Base-by-base conservation (phyloP, 345 rosid genomes). In the Acer negundo region DNA sequence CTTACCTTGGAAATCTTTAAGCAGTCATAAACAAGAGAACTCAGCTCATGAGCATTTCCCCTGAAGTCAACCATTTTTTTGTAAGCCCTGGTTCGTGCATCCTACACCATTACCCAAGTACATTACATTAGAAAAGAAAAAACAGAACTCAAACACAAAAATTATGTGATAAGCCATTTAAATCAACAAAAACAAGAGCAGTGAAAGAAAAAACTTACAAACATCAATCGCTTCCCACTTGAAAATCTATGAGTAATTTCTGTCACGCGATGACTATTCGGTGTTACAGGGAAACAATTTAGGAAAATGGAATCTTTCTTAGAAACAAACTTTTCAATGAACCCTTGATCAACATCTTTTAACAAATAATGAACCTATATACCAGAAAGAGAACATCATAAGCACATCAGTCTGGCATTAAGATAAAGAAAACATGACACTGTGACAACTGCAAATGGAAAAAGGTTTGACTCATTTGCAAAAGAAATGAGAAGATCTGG, bases 1-100 rank as follows among this genome's bases (percentile, higher is more conserved):
- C 92, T 89, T 87, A 82, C 99, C 92, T 92, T 92, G 0, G 99
- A 96, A 75, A 84, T 89, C 77, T 89, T 92, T 73, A 96, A 79
- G 80, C 97, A 92, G 44, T 94, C 94, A 10, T 87, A 72, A 67
- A 91, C 94, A 19, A 88, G 94, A 74, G 89, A 85, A 69, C 97
- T 84, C 86, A 96, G 71, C 42, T 91, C 97, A 83, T 87, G 90
- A 1, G 86, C 64, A 35, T 70, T 81, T 56, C 98, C 98, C 49
- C 93, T 74, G 66, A 88, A 90, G 78, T 89, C 97, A 64, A 87
- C 93, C 77, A 96, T 35, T 80, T 88, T 96, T 81, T 73, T 92
- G 86, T 89, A 91, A 7, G 88, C 90, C 69, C 95, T 83, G 28
- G 97, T 96, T 68, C 97, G 85, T 64, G 88, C 88, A 86, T 96